phyloP scores from a whole-genome alignment of 352 stramenopile species.

The Pythium monospermum region DNA sequence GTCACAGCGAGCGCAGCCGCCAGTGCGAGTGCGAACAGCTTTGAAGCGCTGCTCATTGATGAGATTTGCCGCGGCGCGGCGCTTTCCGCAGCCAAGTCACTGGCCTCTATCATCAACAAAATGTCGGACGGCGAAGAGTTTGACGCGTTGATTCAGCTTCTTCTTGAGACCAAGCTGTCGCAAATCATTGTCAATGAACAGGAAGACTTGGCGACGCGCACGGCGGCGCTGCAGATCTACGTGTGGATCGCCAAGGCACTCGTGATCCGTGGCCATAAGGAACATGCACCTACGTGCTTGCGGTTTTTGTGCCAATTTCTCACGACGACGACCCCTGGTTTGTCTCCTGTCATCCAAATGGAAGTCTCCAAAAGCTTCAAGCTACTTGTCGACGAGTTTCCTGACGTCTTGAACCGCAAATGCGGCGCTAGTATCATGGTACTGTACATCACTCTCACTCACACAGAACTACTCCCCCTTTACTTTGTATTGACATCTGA shows the following conservation, averaged over 20 bases:
- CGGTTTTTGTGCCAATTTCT: slow-evolving; percentile 72
- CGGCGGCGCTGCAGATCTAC: slow-evolving; percentile 78
- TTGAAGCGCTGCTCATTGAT: slow-evolving; percentile 26
- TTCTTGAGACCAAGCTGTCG: slow-evolving; percentile 65
- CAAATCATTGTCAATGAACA: slow-evolving; percentile 40
- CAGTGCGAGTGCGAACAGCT: neutral
- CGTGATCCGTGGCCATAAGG: slow-evolving; percentile 69
- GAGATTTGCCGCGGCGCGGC: slow-evolving; percentile 46
- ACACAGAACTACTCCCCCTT: neutral
- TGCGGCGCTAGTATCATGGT: slow-evolving; percentile 79
- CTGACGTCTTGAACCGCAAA: slow-evolving; percentile 81
- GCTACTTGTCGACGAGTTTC: slow-evolving; percentile 69
- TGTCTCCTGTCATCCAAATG: slow-evolving; percentile 45
- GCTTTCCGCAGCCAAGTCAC: slow-evolving; percentile 61
- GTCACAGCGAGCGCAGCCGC: slow-evolving; percentile 7
- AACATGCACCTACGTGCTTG: slow-evolving; percentile 61
- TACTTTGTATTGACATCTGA: neutral
- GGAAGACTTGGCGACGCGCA: slow-evolving; percentile 35
- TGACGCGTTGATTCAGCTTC: slow-evolving; percentile 60
- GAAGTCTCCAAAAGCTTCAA: slow-evolving; percentile 80
- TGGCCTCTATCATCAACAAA: slow-evolving; percentile 86
- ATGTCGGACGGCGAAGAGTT: slow-evolving; percentile 80
- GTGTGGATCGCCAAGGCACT: slow-evolving; percentile 81
- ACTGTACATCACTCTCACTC: slow-evolving; percentile 8
- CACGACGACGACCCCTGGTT: slow-evolving; percentile 13